These are phyloP conservation scores for Trichoderma sp. DNA, from an alignment of 2,329 filamentous ascomycete genomes.

Conservation along the genomic window DNA sequence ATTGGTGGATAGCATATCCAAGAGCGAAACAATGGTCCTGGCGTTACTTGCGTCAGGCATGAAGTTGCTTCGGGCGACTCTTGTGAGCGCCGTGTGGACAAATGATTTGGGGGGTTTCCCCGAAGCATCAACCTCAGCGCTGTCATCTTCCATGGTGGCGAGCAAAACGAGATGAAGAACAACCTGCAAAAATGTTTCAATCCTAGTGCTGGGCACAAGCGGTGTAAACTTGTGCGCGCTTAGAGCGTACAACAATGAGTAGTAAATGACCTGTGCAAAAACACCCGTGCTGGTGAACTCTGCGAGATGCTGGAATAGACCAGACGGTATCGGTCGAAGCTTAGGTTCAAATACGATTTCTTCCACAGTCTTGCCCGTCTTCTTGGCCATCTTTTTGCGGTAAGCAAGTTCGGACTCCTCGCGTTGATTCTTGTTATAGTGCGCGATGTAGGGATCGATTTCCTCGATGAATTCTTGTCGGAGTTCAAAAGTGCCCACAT, in stretches of 20 bases:
- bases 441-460: constrained; percentile 92
- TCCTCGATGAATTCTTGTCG: constrained; percentile 83
- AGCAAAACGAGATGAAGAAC: constrained; percentile 85
- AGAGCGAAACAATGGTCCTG: constrained; percentile 64
- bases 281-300: constrained; percentile 79
- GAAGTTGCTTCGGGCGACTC: constrained; percentile 62
- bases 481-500: constrained; percentile 92
- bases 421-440: constrained; percentile 95
- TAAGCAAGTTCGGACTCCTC: constrained; percentile 93
- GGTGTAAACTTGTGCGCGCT: constrained; percentile 69
- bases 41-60: constrained; percentile 56
- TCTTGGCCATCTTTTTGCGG: constrained; percentile 82
- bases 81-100: constrained; percentile 68
- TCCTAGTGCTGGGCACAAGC: constrained; percentile 73
- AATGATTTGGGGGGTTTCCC: constrained; percentile 64
- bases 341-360: constrained; percentile 93
- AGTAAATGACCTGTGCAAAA: constrained; percentile 89
- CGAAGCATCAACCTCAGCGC: constrained; percentile 53
- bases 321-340: constrained; percentile 71
- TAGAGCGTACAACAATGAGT: constrained; percentile 79
- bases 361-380: constrained; percentile 74
- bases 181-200: constrained; percentile 91
- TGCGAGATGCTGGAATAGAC: constrained; percentile 75
- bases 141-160: constrained; percentile 79
- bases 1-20: constrained; percentile 63